Base-by-base conservation (phyloP, 768 basidiomycete genomes). In the Lepiota brunneoincarnata region DNA sequence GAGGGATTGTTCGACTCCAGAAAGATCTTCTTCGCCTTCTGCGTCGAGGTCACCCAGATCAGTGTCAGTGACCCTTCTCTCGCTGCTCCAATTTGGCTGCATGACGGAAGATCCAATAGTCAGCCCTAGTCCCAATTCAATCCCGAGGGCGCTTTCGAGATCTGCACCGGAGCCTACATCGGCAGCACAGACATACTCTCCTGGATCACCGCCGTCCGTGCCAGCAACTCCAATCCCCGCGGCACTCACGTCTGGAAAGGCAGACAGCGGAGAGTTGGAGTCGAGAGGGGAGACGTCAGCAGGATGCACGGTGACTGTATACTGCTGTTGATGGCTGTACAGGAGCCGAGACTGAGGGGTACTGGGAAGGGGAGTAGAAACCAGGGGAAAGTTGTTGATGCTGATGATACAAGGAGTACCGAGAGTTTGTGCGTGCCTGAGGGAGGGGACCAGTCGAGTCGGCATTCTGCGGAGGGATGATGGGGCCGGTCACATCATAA, bases 201-300 rank as follows among this genome's bases (percentile, higher is more conserved):
- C 53, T 47, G 44, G 44, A 6, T 47, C 52, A 28, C 28, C 6
- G 34, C 37, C 37, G 38, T 45, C 49, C 6, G 49, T 40, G 17
- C n/a, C 28, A 17, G 17, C 38, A 10, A 39, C 37, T 9, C 44
- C 36, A 18, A 46, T 28, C 6, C 43, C 37, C 15, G 47, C 11
- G 21, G 17, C 26, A 28, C 49, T 14, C 24, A 54, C 23, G 23
- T 44, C 48, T 2, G 36, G 43, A 37, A 38, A 50, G 36, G 39
- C 39, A 31, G 52, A 41, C 37, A 41, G 38, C 39, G 53, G 54
- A n/a, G 56, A 57, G 49, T 41, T 58, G 7, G 65, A 63, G 9
- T 64, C 63, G 31, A 57, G 60, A 34, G 67, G 65, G 43, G 65
- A 63, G 21, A 64, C 60, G 36, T 65, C 65, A 24, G 67, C 59